Base-by-base conservation (phyloP, 805 yeast species). In the Yarrowia sp. region DNA sequence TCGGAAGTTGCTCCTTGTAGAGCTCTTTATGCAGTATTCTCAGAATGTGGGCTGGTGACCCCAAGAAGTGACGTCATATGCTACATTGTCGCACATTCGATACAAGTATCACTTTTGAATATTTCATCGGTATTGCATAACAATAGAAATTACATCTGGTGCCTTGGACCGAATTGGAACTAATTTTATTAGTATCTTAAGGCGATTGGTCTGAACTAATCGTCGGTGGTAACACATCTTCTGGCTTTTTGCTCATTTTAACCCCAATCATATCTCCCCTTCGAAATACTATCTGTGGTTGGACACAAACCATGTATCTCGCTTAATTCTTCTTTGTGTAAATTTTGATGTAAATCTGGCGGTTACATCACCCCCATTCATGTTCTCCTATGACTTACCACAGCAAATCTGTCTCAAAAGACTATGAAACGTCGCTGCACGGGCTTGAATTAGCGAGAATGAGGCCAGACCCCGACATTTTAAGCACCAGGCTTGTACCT, bases 51-150 rank as follows among this genome's bases (percentile, higher is more conserved):
- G 44, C 44, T 38, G 26, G n/a, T n/a, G n/a, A n/a, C n/a, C n/a
- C n/a, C n/a, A n/a, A n/a, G n/a, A n/a, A 12, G 16, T 46, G 54
- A 52, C 41, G 43, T 52, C 43, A 35, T 22, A 33, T 49, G 17
- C 38, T 19, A 12, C 40, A 4, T 14, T 8, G 38, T 48, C 54
- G 36, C n/a, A n/a, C n/a, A n/a, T n/a, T n/a, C n/a, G n/a, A n/a
- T n/a, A n/a, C n/a, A n/a, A n/a, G n/a, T 30, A 30, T 33, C 56
- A 24, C 19, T 24, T 19, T 17, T 48, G 54, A 48, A 48, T 38
- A 48, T 48, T 48, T 48, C 38, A 48, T 48, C 38, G 19, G 54
- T 48, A 48, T 48, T 48, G 54, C 54, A 48, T 19, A 16, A 48
- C 54, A 48, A 48, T 48, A 32, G 54, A 30, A 38, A 48, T 46